Evolutionary conservation across 2,329 filamentous ascomycete species (phyloP).

Genomic region (Geosmithia putterillii): DNA sequence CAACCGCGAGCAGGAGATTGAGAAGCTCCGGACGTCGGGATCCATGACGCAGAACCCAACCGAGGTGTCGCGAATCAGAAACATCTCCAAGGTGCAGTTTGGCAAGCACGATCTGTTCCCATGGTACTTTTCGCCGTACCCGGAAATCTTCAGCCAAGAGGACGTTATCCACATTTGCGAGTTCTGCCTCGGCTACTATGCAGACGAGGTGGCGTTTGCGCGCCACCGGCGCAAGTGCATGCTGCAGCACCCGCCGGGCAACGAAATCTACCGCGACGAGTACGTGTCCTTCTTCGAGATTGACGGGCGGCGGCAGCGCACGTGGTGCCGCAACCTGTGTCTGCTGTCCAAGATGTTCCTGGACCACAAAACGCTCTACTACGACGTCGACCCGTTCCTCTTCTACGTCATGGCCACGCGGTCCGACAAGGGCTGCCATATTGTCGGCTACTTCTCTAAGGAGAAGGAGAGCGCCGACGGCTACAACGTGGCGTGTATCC

Average conservation of each 20-base stretch:
- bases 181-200: conserved; percentile 89
- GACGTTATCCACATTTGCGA: conserved; percentile 96
- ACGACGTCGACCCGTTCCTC: conserved; percentile 97
- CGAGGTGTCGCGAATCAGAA: conserved; percentile 90
- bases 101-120: conserved; percentile 85
- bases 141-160: conserved; percentile 73
- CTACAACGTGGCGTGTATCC: conserved; percentile 96
- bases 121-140: conserved; percentile 98
- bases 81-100: conserved; percentile 89
- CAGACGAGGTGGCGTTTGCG: conserved; percentile 66
- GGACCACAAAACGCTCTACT: conserved; percentile 96
- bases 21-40: conserved; percentile 85
- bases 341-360: conserved; percentile 92
- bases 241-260: conserved; percentile 84
- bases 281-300: conserved; percentile 96
- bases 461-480: conserved; percentile 95
- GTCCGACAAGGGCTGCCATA: conserved; percentile 80
- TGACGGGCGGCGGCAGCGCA: conserved; percentile 83
- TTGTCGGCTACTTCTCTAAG: conserved; percentile 99
- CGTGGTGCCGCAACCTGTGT: conserved; percentile 94
- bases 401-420: conserved; percentile 96
- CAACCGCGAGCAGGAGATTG: conserved; percentile 82
- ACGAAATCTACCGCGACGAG: conserved; percentile 95
- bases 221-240: conserved; percentile 86
- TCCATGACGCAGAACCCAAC: conserved; percentile 99